Conservation (phyloP, 1,284 basidiomycete genomes). For the Ceratobasidium sp. region DNA sequence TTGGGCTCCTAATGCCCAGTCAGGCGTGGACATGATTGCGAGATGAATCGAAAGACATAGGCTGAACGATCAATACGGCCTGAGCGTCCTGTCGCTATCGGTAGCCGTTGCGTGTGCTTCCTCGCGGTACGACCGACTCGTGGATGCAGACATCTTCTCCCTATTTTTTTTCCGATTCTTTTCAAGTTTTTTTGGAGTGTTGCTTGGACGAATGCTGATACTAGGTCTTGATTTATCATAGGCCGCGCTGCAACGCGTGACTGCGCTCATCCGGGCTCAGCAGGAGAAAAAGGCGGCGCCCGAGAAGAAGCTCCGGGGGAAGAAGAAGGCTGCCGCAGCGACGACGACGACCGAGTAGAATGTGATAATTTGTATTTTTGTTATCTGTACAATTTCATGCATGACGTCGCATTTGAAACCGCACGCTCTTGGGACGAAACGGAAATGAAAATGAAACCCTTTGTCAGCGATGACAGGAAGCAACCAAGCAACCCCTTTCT, state of each 20-base stretch:
- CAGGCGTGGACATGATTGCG: slow-evolving; percentile 90
- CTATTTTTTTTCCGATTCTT: slow-evolving; percentile 43
- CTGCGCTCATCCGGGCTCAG: slow-evolving; percentile 78
- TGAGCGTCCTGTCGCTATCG: slow-evolving; percentile 79
- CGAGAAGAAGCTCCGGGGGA: slow-evolving; percentile 80
- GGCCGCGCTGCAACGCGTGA: slow-evolving; percentile 85
- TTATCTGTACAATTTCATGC: slow-evolving; percentile 16
- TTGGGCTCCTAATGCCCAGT: slow-evolving; percentile 62
- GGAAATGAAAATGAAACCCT: too few relatives aligned
- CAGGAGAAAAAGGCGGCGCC: slow-evolving; percentile 76
- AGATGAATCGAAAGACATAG: slow-evolving; percentile 62
- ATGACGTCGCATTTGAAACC: slow-evolving; percentile 3
- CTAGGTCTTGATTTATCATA: slow-evolving; percentile 55
- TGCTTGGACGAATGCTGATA: slow-evolving; percentile 54
- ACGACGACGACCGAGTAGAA: too few relatives aligned
- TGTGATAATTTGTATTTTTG: too few relatives aligned
- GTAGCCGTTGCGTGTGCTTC: slow-evolving; percentile 69
- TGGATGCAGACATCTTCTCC: slow-evolving; percentile 71
- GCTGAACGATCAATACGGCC: slow-evolving; percentile 72
- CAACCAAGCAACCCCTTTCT: slow-evolving; percentile 6
- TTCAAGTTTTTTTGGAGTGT: slow-evolving; percentile 48
- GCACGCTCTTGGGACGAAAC: background rate
- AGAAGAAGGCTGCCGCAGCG: slow-evolving; percentile 62
- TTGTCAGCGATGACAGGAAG: background rate
- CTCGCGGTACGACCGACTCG: slow-evolving; percentile 74